A percentile compares a stretch with the other conserved stretches of the same genome.
These are phyloP conservation scores for Pterothamnion heteromorphum DNA, from an alignment of 31 red algal species.

Conservation along the genomic window DNA sequence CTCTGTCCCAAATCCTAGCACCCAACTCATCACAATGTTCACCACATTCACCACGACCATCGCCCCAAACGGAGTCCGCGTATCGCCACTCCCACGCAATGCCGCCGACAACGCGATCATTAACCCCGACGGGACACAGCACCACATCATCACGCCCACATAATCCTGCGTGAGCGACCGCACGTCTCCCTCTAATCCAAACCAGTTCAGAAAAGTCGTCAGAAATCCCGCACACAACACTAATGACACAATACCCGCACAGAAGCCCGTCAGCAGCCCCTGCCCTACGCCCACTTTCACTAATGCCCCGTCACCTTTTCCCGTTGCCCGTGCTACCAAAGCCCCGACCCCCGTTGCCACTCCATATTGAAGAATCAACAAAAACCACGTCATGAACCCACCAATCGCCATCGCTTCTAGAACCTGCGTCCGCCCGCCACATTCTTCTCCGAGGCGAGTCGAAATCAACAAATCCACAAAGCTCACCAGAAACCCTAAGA, in stretches of 20 bases:
- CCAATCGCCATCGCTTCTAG: background rate
- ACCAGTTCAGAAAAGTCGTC: background rate
- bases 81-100: background rate
- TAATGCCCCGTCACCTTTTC: background rate
- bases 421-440: too few species aligned
- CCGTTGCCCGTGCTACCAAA: background rate
- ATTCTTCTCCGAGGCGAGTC: background rate
- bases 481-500: background rate
- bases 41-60: background rate
- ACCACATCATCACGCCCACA: background rate
- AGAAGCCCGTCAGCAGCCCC: background rate
- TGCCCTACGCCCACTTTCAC: background rate
- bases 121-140: background rate
- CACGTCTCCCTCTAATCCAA: background rate
- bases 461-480: background rate
- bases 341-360: background rate
- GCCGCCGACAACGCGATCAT: background rate
- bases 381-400: background rate
- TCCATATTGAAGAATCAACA: background rate
- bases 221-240: background rate
- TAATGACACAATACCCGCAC: background rate
- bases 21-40: background rate
- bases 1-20: background rate
- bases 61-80: background rate
- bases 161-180: background rate